These are phyloP conservation scores for Phytophthora sp. DNA, from an alignment of 352 stramenopile species.

Conservation along the genomic window DNA sequence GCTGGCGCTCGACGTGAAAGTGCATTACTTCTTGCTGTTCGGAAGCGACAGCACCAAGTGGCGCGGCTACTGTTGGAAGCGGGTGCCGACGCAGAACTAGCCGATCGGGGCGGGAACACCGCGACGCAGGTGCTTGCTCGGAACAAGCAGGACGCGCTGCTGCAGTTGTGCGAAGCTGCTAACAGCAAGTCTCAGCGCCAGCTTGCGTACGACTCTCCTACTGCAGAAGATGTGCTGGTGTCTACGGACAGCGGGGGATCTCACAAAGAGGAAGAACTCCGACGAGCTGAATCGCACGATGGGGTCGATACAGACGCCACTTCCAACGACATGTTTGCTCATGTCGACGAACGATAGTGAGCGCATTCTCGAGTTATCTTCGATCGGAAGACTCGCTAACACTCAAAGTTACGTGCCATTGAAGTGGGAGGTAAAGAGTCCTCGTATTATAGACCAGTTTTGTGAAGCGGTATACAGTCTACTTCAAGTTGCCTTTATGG, in stretches of 20 bases:
- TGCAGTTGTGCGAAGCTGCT: conserved; percentile 45
- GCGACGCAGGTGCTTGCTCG: conserved; percentile 57
- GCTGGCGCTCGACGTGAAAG: conserved; percentile 53
- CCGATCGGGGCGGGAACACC: conserved; percentile 57
- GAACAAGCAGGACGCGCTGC: conserved; percentile 55
- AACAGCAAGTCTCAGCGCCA: conserved; percentile 28
- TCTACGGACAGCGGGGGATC: neutral
- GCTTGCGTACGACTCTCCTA: conserved; percentile 13
- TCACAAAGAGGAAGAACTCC: conserved; percentile 36
- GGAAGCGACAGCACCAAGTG: conserved; percentile 59
- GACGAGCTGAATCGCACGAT: conserved; percentile 25
- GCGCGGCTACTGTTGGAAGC: conserved; percentile 46
- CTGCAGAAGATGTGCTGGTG: conserved; percentile 14
- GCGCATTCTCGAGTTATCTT: neutral
- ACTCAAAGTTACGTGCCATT: too few relatives aligned
- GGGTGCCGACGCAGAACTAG: conserved; percentile 49
- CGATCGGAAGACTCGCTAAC: too few relatives aligned
- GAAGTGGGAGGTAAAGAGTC: too few relatives aligned
- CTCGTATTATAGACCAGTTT: too few relatives aligned
- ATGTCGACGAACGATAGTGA: conserved; percentile 15
- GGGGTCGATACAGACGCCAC: neutral
- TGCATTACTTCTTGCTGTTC: conserved; percentile 66
- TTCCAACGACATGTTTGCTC: neutral
- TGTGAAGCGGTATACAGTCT: too few relatives aligned
- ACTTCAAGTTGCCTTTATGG: conserved; percentile 1